Evolutionary conservation across 805 yeast genomes (phyloP).

Genomic region (Komagataella kurtzmanii): DNA sequence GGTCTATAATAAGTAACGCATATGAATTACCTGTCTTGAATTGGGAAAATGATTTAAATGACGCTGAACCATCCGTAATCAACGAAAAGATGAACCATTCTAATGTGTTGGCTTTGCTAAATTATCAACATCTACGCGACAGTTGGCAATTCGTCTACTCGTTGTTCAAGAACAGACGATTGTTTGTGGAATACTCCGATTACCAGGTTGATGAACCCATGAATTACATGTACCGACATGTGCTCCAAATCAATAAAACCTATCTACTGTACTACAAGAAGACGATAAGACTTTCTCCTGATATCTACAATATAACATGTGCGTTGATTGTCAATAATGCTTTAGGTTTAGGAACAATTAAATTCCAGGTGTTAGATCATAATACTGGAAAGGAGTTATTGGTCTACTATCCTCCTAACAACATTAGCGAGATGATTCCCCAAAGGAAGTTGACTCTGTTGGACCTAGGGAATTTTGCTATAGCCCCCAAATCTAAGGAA

Average conservation of each 20-base stretch:
- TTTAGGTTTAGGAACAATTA: constrained; percentile 44
- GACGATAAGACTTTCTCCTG: constrained; percentile 31
- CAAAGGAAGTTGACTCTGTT: constrained; percentile 33
- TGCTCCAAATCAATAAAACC: constrained; percentile 34
- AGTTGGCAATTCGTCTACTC: constrained; percentile 44
- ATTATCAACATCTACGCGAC: constrained; percentile 26
- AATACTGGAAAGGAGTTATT: constrained; percentile 17
- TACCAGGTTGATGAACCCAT: constrained; percentile 32
- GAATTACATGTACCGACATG: constrained; percentile 26
- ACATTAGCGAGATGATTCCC: constrained; percentile 45
- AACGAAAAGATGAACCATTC: neutral
- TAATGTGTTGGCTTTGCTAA: constrained; percentile 4
- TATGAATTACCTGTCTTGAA: constrained; percentile 11
- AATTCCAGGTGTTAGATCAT: constrained; percentile 29
- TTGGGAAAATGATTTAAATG: constrained; percentile 4
- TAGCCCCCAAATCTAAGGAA: constrained; percentile 11
- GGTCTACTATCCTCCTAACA: constrained; percentile 41
- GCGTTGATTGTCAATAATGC: constrained; percentile 40
- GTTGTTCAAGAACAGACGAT: constrained; percentile 33
- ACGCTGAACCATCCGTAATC: neutral
- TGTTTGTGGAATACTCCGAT: constrained; percentile 32
- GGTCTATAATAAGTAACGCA: constrained; percentile 12
- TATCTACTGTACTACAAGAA: constrained; percentile 33
- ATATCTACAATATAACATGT: constrained; percentile 33
- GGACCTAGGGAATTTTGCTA: constrained; percentile 33